Conservation (phyloP, 257 asterid species). For the Solanum acaule region DNA sequence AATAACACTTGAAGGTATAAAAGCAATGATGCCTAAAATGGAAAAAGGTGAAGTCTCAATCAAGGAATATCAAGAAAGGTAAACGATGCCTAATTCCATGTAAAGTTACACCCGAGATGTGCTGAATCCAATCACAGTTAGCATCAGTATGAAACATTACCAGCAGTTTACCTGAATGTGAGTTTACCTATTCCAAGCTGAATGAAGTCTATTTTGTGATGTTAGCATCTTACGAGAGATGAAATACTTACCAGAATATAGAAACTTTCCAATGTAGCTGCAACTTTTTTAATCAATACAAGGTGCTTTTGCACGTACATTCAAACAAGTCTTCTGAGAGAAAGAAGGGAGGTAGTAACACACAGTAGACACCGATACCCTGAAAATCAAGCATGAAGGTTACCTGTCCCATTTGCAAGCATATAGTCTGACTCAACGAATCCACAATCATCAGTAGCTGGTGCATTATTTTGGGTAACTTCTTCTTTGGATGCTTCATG, state of each 20-base stretch:
- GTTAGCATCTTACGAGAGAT: neutral
- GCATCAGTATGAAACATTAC: neutral
- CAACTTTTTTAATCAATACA: neutral
- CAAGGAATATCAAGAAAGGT: neutral
- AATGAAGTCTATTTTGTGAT: neutral
- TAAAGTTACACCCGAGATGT: neutral
- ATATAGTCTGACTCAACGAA: constrained; percentile 70
- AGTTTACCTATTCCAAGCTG: neutral
- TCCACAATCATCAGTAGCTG: constrained; percentile 69
- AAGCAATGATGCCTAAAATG: neutral
- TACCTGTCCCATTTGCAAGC: constrained; percentile 63
- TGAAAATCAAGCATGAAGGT: neutral
- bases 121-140: neutral
- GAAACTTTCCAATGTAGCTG: neutral
- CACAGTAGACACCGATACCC: neutral
- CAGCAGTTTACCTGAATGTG: neutral
- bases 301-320: neutral
- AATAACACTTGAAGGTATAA: neutral
- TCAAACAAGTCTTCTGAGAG: neutral
- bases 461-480: constrained; percentile 69
- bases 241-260: neutral
- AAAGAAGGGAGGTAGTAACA: neutral
- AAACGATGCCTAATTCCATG: neutral
- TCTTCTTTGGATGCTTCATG: constrained; percentile 90
- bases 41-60: neutral